Base-by-base conservation (phyloP, 805 yeast genomes). In the Clavispora santaluciae region DNA sequence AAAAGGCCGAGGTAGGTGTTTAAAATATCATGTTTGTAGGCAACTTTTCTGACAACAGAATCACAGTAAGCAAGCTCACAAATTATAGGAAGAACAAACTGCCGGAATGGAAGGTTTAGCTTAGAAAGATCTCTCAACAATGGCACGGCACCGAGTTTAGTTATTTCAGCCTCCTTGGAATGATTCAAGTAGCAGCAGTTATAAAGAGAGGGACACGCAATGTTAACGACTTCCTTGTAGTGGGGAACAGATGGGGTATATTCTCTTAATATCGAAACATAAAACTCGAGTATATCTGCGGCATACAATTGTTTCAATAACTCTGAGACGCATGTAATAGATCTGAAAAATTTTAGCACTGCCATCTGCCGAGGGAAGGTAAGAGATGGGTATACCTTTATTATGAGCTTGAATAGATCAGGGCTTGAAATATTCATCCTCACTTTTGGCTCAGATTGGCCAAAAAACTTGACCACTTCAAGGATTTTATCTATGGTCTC, bases 11-110 rank as follows among this genome's bases (percentile, higher is more conserved):
- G 59, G 43, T 76, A 70, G 1, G 61, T 62, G 4, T 59, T 51
- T 20, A 75, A 51, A 5, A 73, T 67, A 18, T 66, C 65, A 39
- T 66, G 49, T 33, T 58, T 60, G 52, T 64, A 50, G 29, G 78
- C 56, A 7, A 54, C 56, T 6, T 49, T 49, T 41, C 75, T 56
- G 13, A 75, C 72, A 16, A 53, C 53, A 2, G 58, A 55, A 20
- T 64, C 69, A 39, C 78, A 68, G 45, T 74, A 67, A 1, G 71
- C 79, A 51, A 78, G 59, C 38, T 76, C 81, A 47, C 79, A 75
- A 16, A 78, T 44, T 7, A 78, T 60, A 1, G 81, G 82, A 28
- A 75, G 56, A 1, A 75, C 70, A 45, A 78, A 75, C 47, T 78
- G 81, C 25, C 75, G 64, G 39, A 75, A 64, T 8, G 73, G 72